These are phyloP conservation scores for Coprinopsis cinerea DNA, from an alignment of 768 basidiomycete species.

Conservation along the genomic window DNA sequence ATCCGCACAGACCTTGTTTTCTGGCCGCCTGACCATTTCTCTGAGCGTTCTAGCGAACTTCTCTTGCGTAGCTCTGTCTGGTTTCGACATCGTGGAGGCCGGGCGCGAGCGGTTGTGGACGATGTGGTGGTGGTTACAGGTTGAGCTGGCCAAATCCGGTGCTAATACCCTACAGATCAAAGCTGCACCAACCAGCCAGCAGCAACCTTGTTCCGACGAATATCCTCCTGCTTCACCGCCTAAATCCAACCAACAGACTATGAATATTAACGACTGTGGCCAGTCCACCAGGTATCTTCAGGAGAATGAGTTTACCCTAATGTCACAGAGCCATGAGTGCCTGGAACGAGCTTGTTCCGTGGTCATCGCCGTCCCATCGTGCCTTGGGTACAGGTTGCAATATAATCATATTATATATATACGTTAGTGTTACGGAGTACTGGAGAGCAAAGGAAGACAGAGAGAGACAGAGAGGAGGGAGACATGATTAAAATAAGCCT, in stretches of 20 bases:
- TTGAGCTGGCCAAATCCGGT: too few species aligned
- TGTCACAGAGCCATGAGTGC: too few species aligned
- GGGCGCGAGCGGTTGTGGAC: neutral
- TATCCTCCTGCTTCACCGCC: neutral
- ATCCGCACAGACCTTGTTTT: constrained; percentile 94
- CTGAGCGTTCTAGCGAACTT: constrained; percentile 70
- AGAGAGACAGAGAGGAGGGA: neutral
- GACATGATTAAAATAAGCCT: constrained; percentile 1
- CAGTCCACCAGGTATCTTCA: too few species aligned
- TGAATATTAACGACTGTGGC: too few species aligned
- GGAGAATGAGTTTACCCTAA: too few species aligned
- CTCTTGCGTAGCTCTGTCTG: constrained; percentile 86
- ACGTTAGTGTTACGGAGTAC: constrained; percentile 1
- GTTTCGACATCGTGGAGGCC: constrained; percentile 34
- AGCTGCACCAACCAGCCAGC: too few species aligned
- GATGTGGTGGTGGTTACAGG: neutral
- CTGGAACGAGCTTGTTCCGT: too few species aligned
- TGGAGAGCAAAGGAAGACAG: too few species aligned
- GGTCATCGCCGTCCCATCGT: too few species aligned
- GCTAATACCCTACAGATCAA: neutral
- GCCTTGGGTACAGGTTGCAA: neutral
- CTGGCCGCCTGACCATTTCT: constrained; percentile 81
- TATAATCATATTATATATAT: neutral
- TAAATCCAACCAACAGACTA: too few species aligned
- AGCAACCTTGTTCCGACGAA: neutral